These are phyloP conservation scores for Thelonectria blattea DNA, from an alignment of 2,329 filamentous ascomycete genomes.

Conservation along the genomic window DNA sequence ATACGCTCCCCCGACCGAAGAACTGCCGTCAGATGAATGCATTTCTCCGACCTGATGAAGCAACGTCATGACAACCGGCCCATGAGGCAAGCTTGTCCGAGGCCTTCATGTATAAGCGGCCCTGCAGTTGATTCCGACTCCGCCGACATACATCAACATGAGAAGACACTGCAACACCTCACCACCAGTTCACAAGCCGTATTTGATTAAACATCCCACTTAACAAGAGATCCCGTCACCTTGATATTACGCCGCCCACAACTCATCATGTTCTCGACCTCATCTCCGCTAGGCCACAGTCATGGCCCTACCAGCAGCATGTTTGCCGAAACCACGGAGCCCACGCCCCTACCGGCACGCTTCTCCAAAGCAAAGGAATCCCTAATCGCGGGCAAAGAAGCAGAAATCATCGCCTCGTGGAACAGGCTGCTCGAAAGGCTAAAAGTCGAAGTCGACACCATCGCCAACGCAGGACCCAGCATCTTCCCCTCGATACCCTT, in stretches of 20 bases:
- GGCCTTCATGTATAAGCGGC: constrained; percentile 4
- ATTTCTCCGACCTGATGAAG: constrained; percentile 1
- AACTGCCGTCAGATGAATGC: constrained; percentile 29
- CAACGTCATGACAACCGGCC: constrained; percentile 23
- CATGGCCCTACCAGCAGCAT: constrained; percentile 37
- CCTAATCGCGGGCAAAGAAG: constrained; percentile 47
- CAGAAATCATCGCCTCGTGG: constrained; percentile 47
- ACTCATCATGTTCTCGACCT: constrained; percentile 20
- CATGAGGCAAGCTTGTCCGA: constrained; percentile 9
- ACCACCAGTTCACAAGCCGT: not conserved
- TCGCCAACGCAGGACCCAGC: constrained; percentile 38
- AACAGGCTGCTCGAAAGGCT: constrained; percentile 46
- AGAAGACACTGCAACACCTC: not conserved
- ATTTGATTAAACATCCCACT: not conserved
- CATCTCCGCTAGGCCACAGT: constrained; percentile 18
- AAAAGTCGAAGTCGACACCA: constrained; percentile 45
- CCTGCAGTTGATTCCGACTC: constrained; percentile 18
- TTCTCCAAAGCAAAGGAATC: constrained; percentile 50
- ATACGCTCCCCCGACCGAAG: constrained; percentile 33
- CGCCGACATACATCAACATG: constrained; percentile 9
- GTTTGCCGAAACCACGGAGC: constrained; percentile 36
- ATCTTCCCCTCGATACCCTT: constrained; percentile 53
- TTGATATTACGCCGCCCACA: not conserved
- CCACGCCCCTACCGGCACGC: constrained; percentile 46
- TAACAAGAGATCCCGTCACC: not conserved